Evolutionary conservation across 306 rosid species (phyloP), one percentile per base, ranked within the genome.

Genomic region (Myrica gale): DNA sequence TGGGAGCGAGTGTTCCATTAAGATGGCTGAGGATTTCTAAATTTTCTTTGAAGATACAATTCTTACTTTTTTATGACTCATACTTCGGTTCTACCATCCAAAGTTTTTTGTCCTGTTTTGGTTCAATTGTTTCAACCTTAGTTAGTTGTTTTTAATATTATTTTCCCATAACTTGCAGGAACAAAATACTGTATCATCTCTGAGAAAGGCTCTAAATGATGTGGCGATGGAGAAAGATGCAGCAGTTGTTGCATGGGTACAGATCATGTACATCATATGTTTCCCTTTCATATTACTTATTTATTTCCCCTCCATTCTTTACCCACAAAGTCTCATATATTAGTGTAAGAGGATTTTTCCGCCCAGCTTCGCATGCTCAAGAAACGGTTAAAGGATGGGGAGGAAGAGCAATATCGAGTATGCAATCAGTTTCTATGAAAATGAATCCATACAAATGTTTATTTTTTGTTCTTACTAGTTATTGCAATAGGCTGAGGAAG

Each of bases 191-290:
- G 90, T 90, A 60, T 96, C 97, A 26, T 95, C 97, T 60, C 87
- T 95, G 72, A 85, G 98, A 76, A 95, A 84, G 88, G 91, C 98
- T 73, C 91, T 95, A 78, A 95, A 76, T 82, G 96, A 90, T 81
- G 97, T 95, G 39, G 97, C 99, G 2, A 95, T 95, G 97, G 97
- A 95, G 84, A 95, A 95, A 85, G 97, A 95, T 83, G 97, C 97
- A 47, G 97, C 99, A 42, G 93, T 95, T 82, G 97, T 95, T 68
- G 88, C 96, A 21, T 82, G 96, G 80, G 97, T 92, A 87, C 72
- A 72, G 69, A 55, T 21, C 39, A 47, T 63, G 71, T 57, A 53
- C 41, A 39, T 52, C 42, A n/a, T 57, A 55, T 62, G 68, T 65
- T 71, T 39, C 10, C 71, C 16, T 20, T 53, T 58, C 69, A 4